Percentiles rank a stretch among this genome's conserved stretches.
These are phyloP conservation scores for Fusarium anthophilum DNA, from an alignment of 2,329 filamentous ascomycete species.

Conservation along the genomic window DNA sequence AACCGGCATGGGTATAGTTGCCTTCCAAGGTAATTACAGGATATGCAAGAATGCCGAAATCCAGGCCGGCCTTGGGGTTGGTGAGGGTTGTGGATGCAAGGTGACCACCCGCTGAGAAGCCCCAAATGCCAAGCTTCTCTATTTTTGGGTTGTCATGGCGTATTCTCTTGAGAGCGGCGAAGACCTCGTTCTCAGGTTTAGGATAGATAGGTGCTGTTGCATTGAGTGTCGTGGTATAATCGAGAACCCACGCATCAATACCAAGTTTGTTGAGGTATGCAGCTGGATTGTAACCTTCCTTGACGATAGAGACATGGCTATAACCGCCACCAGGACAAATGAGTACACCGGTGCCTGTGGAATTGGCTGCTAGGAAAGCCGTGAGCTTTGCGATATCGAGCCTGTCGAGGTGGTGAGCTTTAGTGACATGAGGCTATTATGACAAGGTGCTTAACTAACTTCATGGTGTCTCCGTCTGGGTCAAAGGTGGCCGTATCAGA, in stretches of 20 bases:
- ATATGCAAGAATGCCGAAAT: slow-evolving; percentile 18
- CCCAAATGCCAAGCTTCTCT: slow-evolving; percentile 22
- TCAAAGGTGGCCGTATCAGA: fast-evolving
- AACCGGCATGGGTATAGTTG: slow-evolving; percentile 6
- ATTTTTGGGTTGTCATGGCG: not conserved
- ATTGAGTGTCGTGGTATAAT: slow-evolving; percentile 11
- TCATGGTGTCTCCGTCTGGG: not conserved
- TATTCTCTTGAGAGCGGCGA: slow-evolving; percentile 5
- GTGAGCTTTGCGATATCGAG: not conserved
- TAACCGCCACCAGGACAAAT: slow-evolving; percentile 20
- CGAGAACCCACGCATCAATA: slow-evolving; percentile 20
- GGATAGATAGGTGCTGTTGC: slow-evolving; percentile 16
- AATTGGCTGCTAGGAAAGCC: not conserved
- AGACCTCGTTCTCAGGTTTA: slow-evolving; percentile 3
- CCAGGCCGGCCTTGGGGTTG: slow-evolving; percentile 1
- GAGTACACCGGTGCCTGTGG: not conserved
- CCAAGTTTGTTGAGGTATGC: slow-evolving; percentile 10
- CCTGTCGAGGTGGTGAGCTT: not conserved
- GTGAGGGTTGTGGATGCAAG: slow-evolving; percentile 21
- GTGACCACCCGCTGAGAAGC: slow-evolving; percentile 24
- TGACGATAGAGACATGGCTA: slow-evolving; percentile 3
- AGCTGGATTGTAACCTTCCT: slow-evolving; percentile 12
- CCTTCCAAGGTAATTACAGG: slow-evolving; percentile 16
- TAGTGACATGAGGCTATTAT: not conserved
- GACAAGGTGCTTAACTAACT: not conserved